Percentiles rank a stretch among this genome's conserved stretches.
phyloP scores from a whole-genome alignment of 768 basidiomycete species.

The Mrakia hoshinonis region DNA sequence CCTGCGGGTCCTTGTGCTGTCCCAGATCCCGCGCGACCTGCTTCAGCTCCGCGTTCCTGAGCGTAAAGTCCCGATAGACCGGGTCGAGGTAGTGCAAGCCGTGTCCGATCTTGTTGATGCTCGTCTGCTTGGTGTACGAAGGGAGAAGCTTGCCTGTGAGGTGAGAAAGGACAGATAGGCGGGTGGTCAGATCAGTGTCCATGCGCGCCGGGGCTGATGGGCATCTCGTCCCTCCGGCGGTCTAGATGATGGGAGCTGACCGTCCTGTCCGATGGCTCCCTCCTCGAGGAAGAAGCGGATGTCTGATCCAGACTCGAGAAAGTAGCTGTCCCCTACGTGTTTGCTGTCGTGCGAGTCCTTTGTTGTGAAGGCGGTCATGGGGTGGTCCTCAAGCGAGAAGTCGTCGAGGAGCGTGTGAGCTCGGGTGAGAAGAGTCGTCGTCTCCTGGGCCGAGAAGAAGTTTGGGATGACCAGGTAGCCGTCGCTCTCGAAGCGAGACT shows the following conservation, averaged over 20 bases:
- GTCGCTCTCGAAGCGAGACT: constrained; percentile 28
- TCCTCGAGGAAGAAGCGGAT: constrained; percentile 91
- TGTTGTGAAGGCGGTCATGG: constrained; percentile 82
- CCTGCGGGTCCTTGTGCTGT: constrained; percentile 71
- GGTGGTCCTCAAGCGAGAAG: constrained; percentile 69
- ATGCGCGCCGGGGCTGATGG: neutral
- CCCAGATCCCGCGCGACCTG: constrained; percentile 64
- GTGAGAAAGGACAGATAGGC: neutral
- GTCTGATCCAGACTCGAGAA: constrained; percentile 79
- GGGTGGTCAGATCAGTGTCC: neutral
- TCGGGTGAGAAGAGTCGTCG: constrained; percentile 56
- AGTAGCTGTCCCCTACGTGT: constrained; percentile 87
- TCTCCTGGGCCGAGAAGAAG: constrained; percentile 59
- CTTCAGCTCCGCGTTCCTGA: constrained; percentile 66
- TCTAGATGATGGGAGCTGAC: neutral
- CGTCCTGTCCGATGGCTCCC: constrained; percentile 59
- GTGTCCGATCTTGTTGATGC: constrained; percentile 80
- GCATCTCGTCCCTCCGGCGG: neutral
- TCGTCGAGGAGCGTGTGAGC: constrained; percentile 67
- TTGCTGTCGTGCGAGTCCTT: constrained; percentile 47
- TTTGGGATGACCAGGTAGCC: constrained; percentile 63
- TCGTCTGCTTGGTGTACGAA: constrained; percentile 47
- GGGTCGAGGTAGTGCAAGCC: constrained; percentile 75
- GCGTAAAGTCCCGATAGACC: constrained; percentile 64
- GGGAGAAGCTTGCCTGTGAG: constrained; percentile 52